Conservation (phyloP, 176 grass and related monocot genomes). For the Avena insularis region DNA sequence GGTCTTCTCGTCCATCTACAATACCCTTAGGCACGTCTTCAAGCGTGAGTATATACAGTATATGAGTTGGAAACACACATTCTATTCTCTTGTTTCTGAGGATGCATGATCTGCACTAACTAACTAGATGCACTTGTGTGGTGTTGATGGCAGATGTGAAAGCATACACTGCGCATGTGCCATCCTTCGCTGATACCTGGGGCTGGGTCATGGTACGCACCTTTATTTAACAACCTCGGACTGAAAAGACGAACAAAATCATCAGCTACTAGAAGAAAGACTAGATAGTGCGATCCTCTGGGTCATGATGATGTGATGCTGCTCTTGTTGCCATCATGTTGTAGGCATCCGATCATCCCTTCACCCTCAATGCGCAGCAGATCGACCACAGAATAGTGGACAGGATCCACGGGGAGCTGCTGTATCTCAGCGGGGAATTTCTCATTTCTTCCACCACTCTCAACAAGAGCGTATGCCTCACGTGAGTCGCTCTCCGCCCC, state of each 20-base stretch:
- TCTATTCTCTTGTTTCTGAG: background rate
- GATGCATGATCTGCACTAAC: background rate
- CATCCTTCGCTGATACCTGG: slow-evolving; percentile 88
- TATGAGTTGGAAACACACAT: background rate
- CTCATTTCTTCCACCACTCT: slow-evolving; percentile 72
- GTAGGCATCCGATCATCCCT: slow-evolving; percentile 80
- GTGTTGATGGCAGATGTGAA: slow-evolving; percentile 54
- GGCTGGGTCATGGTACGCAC: slow-evolving; percentile 82
- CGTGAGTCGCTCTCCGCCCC: slow-evolving; percentile 47
- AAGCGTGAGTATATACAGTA: slow-evolving; percentile 20
- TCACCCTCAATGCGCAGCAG: slow-evolving; percentile 57
- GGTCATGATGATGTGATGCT: background rate
- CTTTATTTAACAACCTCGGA: no score
- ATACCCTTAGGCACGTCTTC: slow-evolving; percentile 79
- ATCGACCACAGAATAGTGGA: slow-evolving; percentile 66
- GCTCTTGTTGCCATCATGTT: background rate
- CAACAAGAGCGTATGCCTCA: slow-evolving; percentile 74
- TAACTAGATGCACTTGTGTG: background rate
- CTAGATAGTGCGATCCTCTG: no score
- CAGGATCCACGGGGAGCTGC: slow-evolving; percentile 57
- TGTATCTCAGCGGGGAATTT: slow-evolving; percentile 69
- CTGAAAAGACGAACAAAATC: no score
- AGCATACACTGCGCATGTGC: slow-evolving; percentile 80
- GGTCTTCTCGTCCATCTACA: slow-evolving; percentile 85
- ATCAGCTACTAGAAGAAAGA: no score